phyloP scores from a whole-genome alignment of 2,329 filamentous ascomycete species.

The Trematosphaeria pertusa region DNA sequence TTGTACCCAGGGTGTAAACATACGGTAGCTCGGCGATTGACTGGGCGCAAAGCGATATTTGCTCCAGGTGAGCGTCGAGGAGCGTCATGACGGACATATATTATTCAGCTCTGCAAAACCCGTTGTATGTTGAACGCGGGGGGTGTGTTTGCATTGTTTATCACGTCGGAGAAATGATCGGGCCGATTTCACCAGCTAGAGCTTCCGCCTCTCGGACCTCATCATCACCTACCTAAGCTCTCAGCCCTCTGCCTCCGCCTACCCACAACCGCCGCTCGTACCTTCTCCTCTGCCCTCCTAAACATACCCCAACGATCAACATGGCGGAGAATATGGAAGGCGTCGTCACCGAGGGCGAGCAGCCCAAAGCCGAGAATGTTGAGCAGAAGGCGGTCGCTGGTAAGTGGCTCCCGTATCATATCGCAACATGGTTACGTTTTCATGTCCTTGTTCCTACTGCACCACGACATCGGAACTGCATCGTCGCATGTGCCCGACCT shows the following conservation, averaged over 20 bases:
- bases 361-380: conserved; percentile 50
- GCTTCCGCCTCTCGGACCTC: conserved; percentile 23
- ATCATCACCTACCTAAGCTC: conserved; percentile 30
- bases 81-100: conserved; percentile 47
- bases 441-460: conserved; percentile 31
- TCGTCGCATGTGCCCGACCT: conserved; percentile 37
- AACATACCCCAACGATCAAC: conserved; percentile 25
- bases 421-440: conserved; percentile 26
- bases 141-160: conserved; percentile 13
- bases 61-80: conserved; percentile 57
- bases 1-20: conserved; percentile 14
- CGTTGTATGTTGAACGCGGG: conserved; percentile 5
- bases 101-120: not conserved
- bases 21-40: conserved; percentile 57
- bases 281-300: conserved; percentile 19
- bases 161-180: conserved; percentile 21
- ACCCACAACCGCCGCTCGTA: conserved; percentile 17
- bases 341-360: conserved; percentile 51
- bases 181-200: conserved; percentile 12
- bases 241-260: conserved; percentile 16
- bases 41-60: conserved; percentile 57
- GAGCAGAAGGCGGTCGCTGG: conserved; percentile 49
- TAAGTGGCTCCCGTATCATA: conserved; percentile 29
- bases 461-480: conserved; percentile 22
- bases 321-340: conserved; percentile 62